Percentiles rank a stretch among this genome's conserved stretches.
Conservation (phyloP, 768 basidiomycete genomes). For the Rhodotorula taiwanensis region DNA sequence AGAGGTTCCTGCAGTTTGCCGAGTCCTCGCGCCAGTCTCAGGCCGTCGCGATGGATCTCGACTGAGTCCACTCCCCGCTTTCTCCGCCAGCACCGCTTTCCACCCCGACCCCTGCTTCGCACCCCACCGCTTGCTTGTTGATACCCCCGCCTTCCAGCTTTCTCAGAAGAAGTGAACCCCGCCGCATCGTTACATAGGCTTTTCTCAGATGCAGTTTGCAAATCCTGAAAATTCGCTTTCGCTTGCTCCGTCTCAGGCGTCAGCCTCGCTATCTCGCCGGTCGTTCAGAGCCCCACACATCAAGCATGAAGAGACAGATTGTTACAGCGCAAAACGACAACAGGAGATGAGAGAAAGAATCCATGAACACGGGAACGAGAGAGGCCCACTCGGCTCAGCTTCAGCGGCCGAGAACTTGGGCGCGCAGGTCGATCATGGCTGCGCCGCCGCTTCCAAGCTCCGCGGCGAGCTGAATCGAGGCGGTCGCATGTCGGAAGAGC, state of each 20-base stretch:
- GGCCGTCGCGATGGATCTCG: constrained; percentile 33
- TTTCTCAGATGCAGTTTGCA: too few species aligned
- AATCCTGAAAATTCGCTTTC: too few species aligned
- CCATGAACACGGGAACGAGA: too few species aligned
- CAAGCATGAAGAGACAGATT: too few species aligned
- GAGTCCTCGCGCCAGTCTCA: constrained; percentile 15
- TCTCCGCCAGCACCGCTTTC: neutral
- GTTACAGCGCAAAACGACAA: too few species aligned
- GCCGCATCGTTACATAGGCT: too few species aligned
- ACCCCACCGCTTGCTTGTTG: neutral
- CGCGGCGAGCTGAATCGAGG: constrained; percentile 64
- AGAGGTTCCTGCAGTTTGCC: constrained; percentile 9
- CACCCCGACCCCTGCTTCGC: neutral
- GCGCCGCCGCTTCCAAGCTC: constrained; percentile 66
- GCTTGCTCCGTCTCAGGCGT: too few species aligned
- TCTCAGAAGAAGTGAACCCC: too few species aligned
- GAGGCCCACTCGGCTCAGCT: too few species aligned
- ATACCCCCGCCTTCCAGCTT: neutral
- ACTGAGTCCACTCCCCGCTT: neutral
- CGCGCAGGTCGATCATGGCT: constrained; percentile 51
- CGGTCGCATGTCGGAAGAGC: constrained; percentile 66
- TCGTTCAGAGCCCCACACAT: too few species aligned
- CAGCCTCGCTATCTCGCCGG: too few species aligned
- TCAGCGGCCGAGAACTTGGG: neutral
- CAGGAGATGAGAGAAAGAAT: too few species aligned